These are phyloP conservation scores for Cryphonectria nitschkei DNA, from an alignment of 2,329 filamentous ascomycete species.

Conservation along the genomic window DNA sequence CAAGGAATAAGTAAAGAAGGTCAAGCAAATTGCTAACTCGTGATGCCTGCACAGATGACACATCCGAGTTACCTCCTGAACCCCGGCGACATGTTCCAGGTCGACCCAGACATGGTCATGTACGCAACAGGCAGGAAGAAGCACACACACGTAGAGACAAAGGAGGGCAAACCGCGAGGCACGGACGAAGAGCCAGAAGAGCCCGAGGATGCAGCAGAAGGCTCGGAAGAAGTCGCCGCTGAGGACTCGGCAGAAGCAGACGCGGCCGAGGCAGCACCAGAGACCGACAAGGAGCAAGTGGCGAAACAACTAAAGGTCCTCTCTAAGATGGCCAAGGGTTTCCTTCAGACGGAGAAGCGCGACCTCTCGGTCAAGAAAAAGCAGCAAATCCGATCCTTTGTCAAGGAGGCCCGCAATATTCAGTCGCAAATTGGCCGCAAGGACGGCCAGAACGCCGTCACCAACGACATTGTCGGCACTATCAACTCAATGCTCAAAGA, in stretches of 20 bases:
- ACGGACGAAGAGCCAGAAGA: slow-evolving; percentile 31
- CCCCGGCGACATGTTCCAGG: slow-evolving; percentile 97
- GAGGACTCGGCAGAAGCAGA: slow-evolving; percentile 22
- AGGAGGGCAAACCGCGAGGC: slow-evolving; percentile 27
- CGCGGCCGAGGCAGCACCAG: slow-evolving; percentile 31
- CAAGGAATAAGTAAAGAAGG: too few relatives aligned
- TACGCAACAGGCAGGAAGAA: slow-evolving; percentile 82
- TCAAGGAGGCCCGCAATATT: slow-evolving; percentile 65
- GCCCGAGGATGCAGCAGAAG: slow-evolving; percentile 39
- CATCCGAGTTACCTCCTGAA: slow-evolving; percentile 94
- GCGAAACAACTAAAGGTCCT: slow-evolving; percentile 51
- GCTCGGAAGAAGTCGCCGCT: slow-evolving; percentile 26
- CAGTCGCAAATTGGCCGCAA: slow-evolving; percentile 55
- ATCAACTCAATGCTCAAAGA: slow-evolving; percentile 55
- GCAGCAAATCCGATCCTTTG: slow-evolving; percentile 74
- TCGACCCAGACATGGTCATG: slow-evolving; percentile 86
- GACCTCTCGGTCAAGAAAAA: slow-evolving; percentile 72
- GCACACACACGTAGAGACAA: slow-evolving; percentile 31
- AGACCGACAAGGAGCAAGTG: slow-evolving; percentile 20
- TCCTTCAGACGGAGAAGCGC: slow-evolving; percentile 32
- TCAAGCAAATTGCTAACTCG: slow-evolving; percentile 14
- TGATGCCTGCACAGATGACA: slow-evolving; percentile 66
- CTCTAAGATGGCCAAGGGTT: slow-evolving; percentile 46
- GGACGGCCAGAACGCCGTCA: slow-evolving; percentile 41
- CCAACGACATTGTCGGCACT: slow-evolving; percentile 54